Evolutionary conservation across 192 early-diverging fungal species (phyloP).

Genomic region (Coemansia sp.): DNA sequence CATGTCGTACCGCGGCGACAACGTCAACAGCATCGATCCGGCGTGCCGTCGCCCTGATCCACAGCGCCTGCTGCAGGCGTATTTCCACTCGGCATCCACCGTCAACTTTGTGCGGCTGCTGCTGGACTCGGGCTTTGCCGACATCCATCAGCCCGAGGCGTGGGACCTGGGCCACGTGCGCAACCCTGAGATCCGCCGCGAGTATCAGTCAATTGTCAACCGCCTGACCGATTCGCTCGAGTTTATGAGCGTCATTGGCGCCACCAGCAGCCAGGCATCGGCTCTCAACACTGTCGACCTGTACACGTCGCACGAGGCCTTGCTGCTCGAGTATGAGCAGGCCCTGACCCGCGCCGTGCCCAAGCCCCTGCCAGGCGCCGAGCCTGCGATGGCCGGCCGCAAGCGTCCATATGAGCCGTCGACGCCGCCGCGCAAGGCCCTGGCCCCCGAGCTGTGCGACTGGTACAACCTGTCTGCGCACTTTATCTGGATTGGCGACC

Average conservation of each 20-base stretch:
- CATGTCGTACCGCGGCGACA: conserved; percentile 92
- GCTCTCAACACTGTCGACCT: conserved; percentile 82
- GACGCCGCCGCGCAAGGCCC: conserved; percentile 36
- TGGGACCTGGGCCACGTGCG: conserved; percentile 93
- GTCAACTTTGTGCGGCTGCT: conserved; percentile 92
- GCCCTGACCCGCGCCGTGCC: conserved; percentile 71
- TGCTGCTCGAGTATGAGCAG: conserved; percentile 91
- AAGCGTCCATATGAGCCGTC: conserved; percentile 41
- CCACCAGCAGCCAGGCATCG: conserved; percentile 58
- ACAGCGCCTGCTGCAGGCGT: conserved; percentile 85
- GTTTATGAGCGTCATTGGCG: conserved; percentile 95
- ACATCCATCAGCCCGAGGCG: conserved; percentile 84
- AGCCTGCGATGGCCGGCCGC: conserved; percentile 5
- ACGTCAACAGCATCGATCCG: conserved; percentile 94
- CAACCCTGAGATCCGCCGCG: conserved; percentile 68
- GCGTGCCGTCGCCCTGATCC: conserved; percentile 87
- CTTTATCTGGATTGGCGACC: conserved; percentile 98
- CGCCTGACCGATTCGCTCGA: conserved; percentile 84
- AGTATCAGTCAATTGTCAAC: conserved; percentile 90
- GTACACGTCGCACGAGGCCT: conserved; percentile 94
- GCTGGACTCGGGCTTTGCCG: conserved; percentile 80
- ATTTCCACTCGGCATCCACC: conserved; percentile 97
- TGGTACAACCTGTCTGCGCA: conserved; percentile 95
- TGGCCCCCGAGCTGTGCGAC: conserved; percentile 53
- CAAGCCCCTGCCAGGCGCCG: conserved; percentile 24